phyloP scores from a whole-genome alignment of 805 yeast species.

The Starmerella cellae region DNA sequence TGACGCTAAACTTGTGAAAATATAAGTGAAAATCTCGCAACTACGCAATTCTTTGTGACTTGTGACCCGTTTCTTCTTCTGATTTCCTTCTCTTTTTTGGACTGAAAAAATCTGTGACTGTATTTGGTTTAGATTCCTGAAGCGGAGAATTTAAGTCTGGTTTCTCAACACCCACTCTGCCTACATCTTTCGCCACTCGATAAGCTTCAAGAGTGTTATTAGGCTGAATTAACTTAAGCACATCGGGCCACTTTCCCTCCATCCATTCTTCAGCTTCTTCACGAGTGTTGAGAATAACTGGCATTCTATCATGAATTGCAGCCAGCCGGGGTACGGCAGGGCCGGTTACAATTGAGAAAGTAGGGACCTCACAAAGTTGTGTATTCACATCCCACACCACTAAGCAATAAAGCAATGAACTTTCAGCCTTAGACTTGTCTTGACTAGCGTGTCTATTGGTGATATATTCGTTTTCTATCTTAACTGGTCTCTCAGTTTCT shows the following conservation, averaged over 20 bases:
- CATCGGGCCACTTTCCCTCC: slow-evolving; percentile 44
- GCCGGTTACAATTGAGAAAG: slow-evolving; percentile 64
- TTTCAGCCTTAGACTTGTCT: too few species aligned
- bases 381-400: slow-evolving; percentile 35
- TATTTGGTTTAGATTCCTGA: background rate
- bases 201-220: slow-evolving; percentile 37
- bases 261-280: slow-evolving; percentile 39
- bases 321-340: slow-evolving; percentile 45
- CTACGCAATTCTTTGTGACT: too few species aligned
- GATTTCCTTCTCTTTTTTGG: background rate
- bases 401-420: slow-evolving; percentile 57
- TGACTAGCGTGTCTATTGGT: too few species aligned
- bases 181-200: slow-evolving; percentile 50
- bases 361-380: slow-evolving; percentile 16
- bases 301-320: slow-evolving; percentile 72
- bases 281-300: slow-evolving; percentile 46
- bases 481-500: too few species aligned
- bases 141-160: slow-evolving; percentile 29
- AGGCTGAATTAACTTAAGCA: slow-evolving; percentile 33
- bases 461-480: too few species aligned
- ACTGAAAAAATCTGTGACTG: slow-evolving; percentile 1
- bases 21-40: too few species aligned
- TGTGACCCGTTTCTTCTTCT: background rate
- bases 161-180: slow-evolving; percentile 42
- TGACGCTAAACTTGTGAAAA: too few species aligned